Percentiles rank a stretch among this genome's conserved stretches.
These are phyloP conservation scores for Pythium scleroteichum DNA, from an alignment of 352 stramenopile genomes.

Conservation along the genomic window DNA sequence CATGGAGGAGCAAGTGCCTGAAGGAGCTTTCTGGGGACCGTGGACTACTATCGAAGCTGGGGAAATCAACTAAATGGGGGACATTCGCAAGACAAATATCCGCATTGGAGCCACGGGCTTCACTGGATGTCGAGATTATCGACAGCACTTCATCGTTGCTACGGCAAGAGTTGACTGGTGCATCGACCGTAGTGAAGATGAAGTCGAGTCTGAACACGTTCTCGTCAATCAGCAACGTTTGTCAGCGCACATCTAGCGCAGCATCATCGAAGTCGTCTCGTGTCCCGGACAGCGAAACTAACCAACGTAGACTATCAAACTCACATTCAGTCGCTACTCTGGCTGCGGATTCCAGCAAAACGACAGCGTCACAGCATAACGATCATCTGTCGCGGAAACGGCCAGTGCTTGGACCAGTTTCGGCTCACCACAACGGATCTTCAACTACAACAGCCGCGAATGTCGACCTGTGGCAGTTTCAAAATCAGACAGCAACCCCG, in stretches of 20 bases:
- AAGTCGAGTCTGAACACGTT: slow-evolving; percentile 29
- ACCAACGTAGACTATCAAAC: slow-evolving; percentile 4
- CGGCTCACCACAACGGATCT: background rate
- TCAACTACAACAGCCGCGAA: background rate
- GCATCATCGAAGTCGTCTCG: slow-evolving; percentile 3
- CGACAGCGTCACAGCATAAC: slow-evolving; percentile 10
- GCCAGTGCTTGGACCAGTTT: background rate
- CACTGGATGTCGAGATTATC: slow-evolving; percentile 23
- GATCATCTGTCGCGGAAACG: slow-evolving; percentile 21
- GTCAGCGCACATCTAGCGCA: background rate
- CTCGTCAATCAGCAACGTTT: slow-evolving; percentile 16
- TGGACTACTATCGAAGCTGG: background rate
- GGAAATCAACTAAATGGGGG: slow-evolving; percentile 1
- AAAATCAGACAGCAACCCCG: slow-evolving; percentile 1
- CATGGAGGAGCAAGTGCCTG: slow-evolving; percentile 22
- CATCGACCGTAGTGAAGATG: slow-evolving; percentile 19
- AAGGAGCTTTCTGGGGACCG: slow-evolving; percentile 17
- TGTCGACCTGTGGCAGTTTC: slow-evolving; percentile 21
- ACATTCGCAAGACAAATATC: slow-evolving; percentile 10
- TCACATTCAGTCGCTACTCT: slow-evolving; percentile 15
- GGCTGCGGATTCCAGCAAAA: slow-evolving; percentile 5
- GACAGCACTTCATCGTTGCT: slow-evolving; percentile 15
- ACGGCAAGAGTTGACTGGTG: slow-evolving; percentile 11
- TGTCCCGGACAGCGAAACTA: background rate
- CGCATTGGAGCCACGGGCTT: slow-evolving; percentile 14